Percentiles rank a stretch among this genome's conserved stretches.
These are phyloP conservation scores for Candida jianshihensis DNA, from an alignment of 805 yeast species.

Conservation along the genomic window DNA sequence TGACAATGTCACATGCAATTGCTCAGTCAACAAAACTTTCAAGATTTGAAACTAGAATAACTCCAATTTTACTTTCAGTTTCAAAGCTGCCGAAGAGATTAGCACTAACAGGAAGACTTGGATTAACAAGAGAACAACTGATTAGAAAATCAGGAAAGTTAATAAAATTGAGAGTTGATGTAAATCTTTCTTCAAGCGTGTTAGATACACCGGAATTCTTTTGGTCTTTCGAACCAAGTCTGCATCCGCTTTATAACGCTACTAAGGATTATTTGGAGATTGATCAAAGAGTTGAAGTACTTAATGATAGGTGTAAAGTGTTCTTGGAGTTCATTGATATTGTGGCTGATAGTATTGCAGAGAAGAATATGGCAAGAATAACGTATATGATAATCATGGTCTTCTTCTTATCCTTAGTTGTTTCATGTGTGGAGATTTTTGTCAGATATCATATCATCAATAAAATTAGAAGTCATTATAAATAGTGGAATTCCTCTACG, in stretches of 20 bases:
- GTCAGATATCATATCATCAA: slow-evolving; percentile 46
- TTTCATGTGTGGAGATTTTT: slow-evolving; percentile 66
- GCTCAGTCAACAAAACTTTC: slow-evolving; percentile 94
- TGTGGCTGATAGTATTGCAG: slow-evolving; percentile 90
- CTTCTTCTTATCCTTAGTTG: slow-evolving; percentile 69
- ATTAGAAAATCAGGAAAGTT: slow-evolving; percentile 84
- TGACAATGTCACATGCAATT: slow-evolving; percentile 92
- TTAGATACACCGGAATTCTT: slow-evolving; percentile 94
- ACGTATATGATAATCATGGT: slow-evolving; percentile 85
- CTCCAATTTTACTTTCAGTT: slow-evolving; percentile 73
- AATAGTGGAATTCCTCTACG: not conserved
- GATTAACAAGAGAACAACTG: slow-evolving; percentile 77
- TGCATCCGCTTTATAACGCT: slow-evolving; percentile 87
- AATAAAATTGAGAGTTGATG: slow-evolving; percentile 88
- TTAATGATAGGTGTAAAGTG: slow-evolving; percentile 90
- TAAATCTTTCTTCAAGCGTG: slow-evolving; percentile 82
- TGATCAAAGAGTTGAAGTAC: slow-evolving; percentile 88
- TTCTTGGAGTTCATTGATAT: slow-evolving; percentile 90
- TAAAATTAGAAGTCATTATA: slow-evolving; percentile 1
- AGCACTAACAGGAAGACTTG: slow-evolving; percentile 84
- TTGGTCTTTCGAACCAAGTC: slow-evolving; percentile 93
- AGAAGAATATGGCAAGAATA: slow-evolving; percentile 82
- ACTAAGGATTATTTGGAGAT: slow-evolving; percentile 89
- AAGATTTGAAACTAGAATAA: slow-evolving; percentile 87
- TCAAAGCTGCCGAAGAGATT: slow-evolving; percentile 84